Evolutionary conservation across 306 rosid species (phyloP).

Genomic region (Rubus idaeus): DNA sequence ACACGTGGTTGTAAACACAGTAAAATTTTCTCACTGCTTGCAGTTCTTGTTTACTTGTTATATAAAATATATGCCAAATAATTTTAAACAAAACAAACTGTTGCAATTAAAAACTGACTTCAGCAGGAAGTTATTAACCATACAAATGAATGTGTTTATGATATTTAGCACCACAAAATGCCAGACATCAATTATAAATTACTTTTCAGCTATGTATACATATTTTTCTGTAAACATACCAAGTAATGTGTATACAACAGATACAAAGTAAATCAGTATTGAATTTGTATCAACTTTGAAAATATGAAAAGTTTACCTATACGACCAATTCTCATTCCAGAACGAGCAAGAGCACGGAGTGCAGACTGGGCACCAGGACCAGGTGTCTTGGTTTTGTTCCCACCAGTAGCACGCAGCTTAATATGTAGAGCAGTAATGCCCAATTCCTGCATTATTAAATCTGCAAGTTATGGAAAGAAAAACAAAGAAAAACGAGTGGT

Average conservation of each 20-base stretch:
- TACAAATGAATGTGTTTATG: no score
- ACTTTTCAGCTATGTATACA: not conserved
- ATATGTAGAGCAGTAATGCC: conserved; percentile 86
- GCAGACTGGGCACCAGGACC: conserved; percentile 98
- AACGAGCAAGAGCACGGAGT: conserved; percentile 87
- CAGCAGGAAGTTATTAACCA: no score
- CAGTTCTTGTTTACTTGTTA: no score
- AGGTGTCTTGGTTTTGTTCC: conserved; percentile 86
- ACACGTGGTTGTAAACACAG: not conserved
- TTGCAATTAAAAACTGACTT: not conserved
- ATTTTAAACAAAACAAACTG: not conserved
- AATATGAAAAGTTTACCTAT: conserved; percentile 42
- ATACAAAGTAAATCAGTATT: not conserved
- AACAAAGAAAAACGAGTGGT: not conserved
- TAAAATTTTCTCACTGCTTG: not conserved
- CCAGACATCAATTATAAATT: not conserved
- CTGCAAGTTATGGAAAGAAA: not conserved
- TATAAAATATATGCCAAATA: no score
- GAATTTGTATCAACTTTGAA: not conserved
- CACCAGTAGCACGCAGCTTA: conserved; percentile 87
- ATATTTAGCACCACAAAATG: no score
- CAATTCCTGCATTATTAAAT: conserved; percentile 49
- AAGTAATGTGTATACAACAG: not conserved
- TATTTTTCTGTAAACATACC: not conserved
- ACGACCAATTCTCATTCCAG: conserved; percentile 95